phyloP scores from a whole-genome alignment of 768 basidiomycete genomes.

The Saitozyma podzolica region DNA sequence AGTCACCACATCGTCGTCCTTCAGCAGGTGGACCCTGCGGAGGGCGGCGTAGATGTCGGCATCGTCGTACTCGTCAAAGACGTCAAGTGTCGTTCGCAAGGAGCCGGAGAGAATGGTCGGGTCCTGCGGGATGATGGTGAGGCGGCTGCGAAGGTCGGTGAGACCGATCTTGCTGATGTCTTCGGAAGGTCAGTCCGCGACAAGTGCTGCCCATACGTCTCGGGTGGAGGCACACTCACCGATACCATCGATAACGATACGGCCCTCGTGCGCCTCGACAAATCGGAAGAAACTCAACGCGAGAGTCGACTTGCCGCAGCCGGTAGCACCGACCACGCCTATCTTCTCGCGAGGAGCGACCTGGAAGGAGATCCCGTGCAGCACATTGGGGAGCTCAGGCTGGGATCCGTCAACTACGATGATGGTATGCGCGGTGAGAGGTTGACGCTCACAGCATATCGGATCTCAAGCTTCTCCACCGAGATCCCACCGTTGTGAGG shows the following conservation, averaged over 20 bases:
- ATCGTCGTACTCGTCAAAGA: conserved; percentile 83
- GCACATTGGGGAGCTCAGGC: conserved; percentile 82
- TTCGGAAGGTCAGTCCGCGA: conserved; percentile 7
- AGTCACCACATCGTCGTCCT: conserved; percentile 24
- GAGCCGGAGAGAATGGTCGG: conserved; percentile 84
- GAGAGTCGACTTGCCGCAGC: conserved; percentile 47
- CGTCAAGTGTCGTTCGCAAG: conserved; percentile 75
- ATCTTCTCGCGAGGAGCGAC: conserved; percentile 76
- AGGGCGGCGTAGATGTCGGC: conserved; percentile 62
- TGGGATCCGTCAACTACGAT: conserved; percentile 51
- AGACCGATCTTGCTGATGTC: conserved; percentile 78
- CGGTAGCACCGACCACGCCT: conserved; percentile 55
- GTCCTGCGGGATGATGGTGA: conserved; percentile 75
- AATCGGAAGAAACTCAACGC: conserved; percentile 85
- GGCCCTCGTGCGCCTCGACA: conserved; percentile 78
- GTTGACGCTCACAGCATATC: conserved; percentile 53
- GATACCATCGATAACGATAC: conserved; percentile 72
- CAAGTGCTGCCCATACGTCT: background rate
- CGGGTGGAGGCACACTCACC: conserved; percentile 17
- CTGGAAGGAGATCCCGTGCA: conserved; percentile 75
- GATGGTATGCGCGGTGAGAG: conserved; percentile 19
- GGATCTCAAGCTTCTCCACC: conserved; percentile 72
- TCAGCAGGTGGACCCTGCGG: conserved; percentile 50
- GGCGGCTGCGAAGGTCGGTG: conserved; percentile 72
- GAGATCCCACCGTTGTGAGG: conserved; percentile 64